phyloP scores from a whole-genome alignment of 1,284 basidiomycete species.

The Pulveroboletus sp. region DNA sequence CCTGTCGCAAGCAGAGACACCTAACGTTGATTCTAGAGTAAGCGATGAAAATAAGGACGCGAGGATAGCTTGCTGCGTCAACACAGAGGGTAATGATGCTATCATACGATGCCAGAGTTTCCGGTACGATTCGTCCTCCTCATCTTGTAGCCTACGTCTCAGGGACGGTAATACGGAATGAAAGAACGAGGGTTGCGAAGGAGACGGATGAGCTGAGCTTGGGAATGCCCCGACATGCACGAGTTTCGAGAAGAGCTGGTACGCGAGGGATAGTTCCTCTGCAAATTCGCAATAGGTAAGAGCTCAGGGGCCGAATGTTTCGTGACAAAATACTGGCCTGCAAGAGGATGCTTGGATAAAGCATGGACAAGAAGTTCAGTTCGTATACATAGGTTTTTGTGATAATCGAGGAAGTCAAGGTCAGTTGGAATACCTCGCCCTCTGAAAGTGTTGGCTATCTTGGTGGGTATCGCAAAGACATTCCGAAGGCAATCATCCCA shows the following conservation, averaged over 20 bases:
- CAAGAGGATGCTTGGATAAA: slow-evolving; percentile 28
- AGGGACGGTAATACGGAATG: slow-evolving; percentile 49
- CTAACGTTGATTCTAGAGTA: slow-evolving; percentile 30
- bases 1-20: slow-evolving; percentile 37
- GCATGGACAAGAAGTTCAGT: slow-evolving; percentile 51
- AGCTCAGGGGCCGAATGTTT: background rate
- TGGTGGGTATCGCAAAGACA: slow-evolving; percentile 59
- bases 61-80: slow-evolving; percentile 57
- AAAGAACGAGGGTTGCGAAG: slow-evolving; percentile 70
- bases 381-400: slow-evolving; percentile 52
- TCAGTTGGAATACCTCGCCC: slow-evolving; percentile 44
- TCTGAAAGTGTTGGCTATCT: slow-evolving; percentile 64
- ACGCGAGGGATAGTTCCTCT: slow-evolving; percentile 39
- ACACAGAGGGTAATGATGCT: slow-evolving; percentile 50
- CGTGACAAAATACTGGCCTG: slow-evolving; percentile 35
- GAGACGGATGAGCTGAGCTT: slow-evolving; percentile 43
- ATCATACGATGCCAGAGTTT: slow-evolving; percentile 53
- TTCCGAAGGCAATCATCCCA: slow-evolving; percentile 77
- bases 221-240: slow-evolving; percentile 68
- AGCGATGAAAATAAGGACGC: slow-evolving; percentile 58
- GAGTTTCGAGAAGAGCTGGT: slow-evolving; percentile 63
- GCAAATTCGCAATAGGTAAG: slow-evolving; percentile 15
- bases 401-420: slow-evolving; percentile 56
- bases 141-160: slow-evolving; percentile 42
- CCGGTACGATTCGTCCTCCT: slow-evolving; percentile 41